Evolutionary conservation across 2,329 filamentous ascomycete genomes (phyloP), one percentile per base, ranked within the genome.

Genomic region (Leptoxyphium fumago): DNA sequence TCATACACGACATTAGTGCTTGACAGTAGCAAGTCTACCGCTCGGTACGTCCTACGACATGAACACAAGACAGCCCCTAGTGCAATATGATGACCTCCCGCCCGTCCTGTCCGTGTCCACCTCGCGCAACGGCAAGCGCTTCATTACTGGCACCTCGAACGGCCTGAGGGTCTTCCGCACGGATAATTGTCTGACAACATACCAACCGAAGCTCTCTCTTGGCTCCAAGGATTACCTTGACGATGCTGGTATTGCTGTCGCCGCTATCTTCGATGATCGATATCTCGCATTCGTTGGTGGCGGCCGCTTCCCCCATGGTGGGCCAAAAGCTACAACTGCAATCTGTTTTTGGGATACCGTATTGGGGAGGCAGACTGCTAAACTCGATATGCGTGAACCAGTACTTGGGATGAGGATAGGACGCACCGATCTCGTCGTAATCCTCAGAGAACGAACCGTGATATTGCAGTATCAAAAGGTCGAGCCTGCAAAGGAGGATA

Each of bases 231-330:
- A n/a, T 15, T 18, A 21, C n/a, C 43, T 41, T 13, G 45, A 45
- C 10, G 52, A 55, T 26, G 50, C 50, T 38, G 52, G 52, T 13
- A 46, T 57, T 7, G 52, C 52, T 26, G 52, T 62, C 18, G 58
- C 54, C 9, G 55, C 55, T n/a, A 48, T 48, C 8, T 48, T 60
- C 39, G 60, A 63, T 43, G 60, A 62, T 45, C 53, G 60, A 14
- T 94, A 88, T 61, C 72, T 95, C 30, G 89, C 85, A 26, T 73
- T 96, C 9, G 86, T 95, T 44, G 88, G 88, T 50, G 89, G 89
- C 53, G 87, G 91, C 41, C 82, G 76, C 54, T 43, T 43, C 8
- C 41, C 49, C 21, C 39, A 46, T 17, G 42, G 41, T 45, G 49
- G 55, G 48, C 60, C 56, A 61, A 55, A 45, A 43, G 54, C 52